Base-by-base conservation (phyloP, 345 rosid genomes). In the Eucalyptus polybractea region DNA sequence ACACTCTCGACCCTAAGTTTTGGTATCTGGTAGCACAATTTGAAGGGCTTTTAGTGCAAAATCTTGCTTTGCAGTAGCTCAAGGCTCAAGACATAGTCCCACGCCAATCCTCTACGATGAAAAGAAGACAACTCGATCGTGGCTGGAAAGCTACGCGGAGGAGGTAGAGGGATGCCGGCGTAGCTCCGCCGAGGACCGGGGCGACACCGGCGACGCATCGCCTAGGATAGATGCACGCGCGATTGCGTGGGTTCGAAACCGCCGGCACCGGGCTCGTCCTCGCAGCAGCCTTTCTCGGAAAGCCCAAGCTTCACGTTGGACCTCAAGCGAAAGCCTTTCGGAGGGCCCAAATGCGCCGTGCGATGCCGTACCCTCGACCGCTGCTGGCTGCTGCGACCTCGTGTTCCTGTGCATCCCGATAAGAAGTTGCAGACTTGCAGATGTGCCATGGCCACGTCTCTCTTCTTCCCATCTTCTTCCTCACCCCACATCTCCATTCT, bases 401-500 rank as follows among this genome's bases (percentile, higher is more conserved):
- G 81, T 72, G 27, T 42, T 3, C 2, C 5, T 3, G 83, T 21
- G 83, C 83, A 42, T 21, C 27, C 47, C 47, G 83, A 76, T 76
- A 76, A 76, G 83, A 76, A 76, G 83, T 76, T 40, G 83, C 83
- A 76, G 83, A 88, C 90, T 80, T 92, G 93, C 94, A 33, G 67
- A 80, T 54, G 89, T 80, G 67, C 90, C 83, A 89, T 89, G 90
- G 90, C 92, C 88, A 80, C 89, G 19, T 21, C 90, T 56, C 50
- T 90, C 31, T 89, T 90, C 31, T 89, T 86, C 47, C 88, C 88
- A 29, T 87, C 92, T 56, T 67, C 88, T 37, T 81, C 50, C 85
- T 86, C 76, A 25, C 53, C 76, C 87, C 90, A 92, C 83, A 83
- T 85, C 89, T 90, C 50, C 90, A 94, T 91, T 60, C 89, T 92